Base-by-base conservation (phyloP, 352 stramenopile genomes). In the Globisporangium megalacanthum region DNA sequence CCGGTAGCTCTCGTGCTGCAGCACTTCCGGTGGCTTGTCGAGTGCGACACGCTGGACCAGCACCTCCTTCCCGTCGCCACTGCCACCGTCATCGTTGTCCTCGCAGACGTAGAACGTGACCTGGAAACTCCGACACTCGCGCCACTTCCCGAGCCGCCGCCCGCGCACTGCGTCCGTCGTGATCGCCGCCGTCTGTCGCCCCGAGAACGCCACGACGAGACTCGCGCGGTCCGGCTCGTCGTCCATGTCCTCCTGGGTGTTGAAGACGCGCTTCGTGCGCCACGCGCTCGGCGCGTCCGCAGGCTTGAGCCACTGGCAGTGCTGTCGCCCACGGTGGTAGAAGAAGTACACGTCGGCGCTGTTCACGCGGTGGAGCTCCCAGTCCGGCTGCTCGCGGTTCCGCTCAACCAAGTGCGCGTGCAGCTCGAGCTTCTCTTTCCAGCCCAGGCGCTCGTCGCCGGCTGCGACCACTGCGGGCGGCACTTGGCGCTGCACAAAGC, bases 261-360 rank as follows among this genome's bases (percentile, higher is more conserved):
- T 55, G 25, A 87, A 86, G 22, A 87, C 74, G 37, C 78, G 73
- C 49, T 77, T 79, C 25, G 75, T 88, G 52, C 63, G 69, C 79
- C 79, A 92, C 52, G 68, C 69, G 2, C 48, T 56, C 8, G 70
- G 56, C 1, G 69, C 61, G 13, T 72, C 68, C 3, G 71, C 61
- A 14, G 72, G 73, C 31, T 70, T 75, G 13, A 82, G 37, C 83
- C 83, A 92, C 15, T 85, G 79, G 20, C 77, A 90, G 22, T 70
- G 54, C 7, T 72, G 62, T 8, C 62, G 72, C 44, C 70, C 62
- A 19, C 67, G 71, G 56, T 92, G 80, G 54, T 83, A 88, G 60
- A 89, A 92, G 58, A 92, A 90, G 61, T 88, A 87, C 33, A 85
- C 61, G 31, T 87, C 76, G 2, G 70, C 64, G 3, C 58, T 67